phyloP scores from a whole-genome alignment of 129 eudicot species.

The Lonicera japonica region DNA sequence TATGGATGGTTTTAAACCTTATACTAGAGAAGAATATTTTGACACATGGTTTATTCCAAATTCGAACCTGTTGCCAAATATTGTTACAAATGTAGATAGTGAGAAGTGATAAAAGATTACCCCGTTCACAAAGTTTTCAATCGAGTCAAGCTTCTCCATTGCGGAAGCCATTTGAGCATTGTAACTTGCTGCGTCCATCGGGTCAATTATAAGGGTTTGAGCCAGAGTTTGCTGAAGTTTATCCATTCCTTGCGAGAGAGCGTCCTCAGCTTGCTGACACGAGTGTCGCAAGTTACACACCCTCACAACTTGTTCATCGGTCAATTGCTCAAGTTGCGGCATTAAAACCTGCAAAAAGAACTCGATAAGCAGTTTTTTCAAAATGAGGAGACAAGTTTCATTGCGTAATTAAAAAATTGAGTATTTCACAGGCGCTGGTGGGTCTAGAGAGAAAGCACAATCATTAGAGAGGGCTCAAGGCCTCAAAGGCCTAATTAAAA shows the following conservation, averaged over 20 bases:
- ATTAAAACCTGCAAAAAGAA: constrained; percentile 44
- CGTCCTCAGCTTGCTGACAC: constrained; percentile 90
- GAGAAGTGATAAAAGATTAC: constrained; percentile 18
- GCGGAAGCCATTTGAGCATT: constrained; percentile 55
- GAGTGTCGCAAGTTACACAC: constrained; percentile 47
- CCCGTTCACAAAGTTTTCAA: constrained; percentile 72
- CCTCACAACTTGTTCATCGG: constrained; percentile 42
- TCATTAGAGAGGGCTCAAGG: too few relatives aligned
- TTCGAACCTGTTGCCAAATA: too few relatives aligned
- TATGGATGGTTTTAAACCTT: too few relatives aligned
- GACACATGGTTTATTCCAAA: too few relatives aligned
- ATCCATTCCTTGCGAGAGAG: constrained; percentile 81
- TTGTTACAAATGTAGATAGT: not conserved
- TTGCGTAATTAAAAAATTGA: too few relatives aligned
- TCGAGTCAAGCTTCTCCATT: constrained; percentile 59
- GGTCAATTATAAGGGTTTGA: constrained; percentile 49
- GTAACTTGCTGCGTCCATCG: constrained; percentile 37
- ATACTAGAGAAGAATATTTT: too few relatives aligned
- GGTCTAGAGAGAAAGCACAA: too few relatives aligned
- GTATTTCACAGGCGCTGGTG: too few relatives aligned
- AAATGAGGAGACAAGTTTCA: too few relatives aligned
- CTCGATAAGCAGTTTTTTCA: not conserved
- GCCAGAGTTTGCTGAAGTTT: constrained; percentile 74
- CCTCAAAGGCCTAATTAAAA: too few relatives aligned
- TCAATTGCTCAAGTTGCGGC: constrained; percentile 63